Evolutionary conservation across 202 grass and related monocot genomes (phyloP), one percentile per base, ranked within the genome.

Genomic region (Panicum virgatum): DNA sequence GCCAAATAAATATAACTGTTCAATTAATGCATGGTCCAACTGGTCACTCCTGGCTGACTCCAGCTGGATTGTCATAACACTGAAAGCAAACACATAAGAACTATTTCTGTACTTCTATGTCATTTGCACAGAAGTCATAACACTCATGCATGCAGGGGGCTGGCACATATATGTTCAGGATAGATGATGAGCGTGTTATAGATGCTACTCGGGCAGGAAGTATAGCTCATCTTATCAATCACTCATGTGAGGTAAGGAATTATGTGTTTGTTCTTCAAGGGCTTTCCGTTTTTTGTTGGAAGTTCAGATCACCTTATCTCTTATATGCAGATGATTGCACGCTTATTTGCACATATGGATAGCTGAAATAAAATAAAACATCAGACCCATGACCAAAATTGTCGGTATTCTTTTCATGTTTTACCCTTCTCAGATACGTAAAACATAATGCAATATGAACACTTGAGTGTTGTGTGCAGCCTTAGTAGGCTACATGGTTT

Each of bases 111-210:
- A 53, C 13, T 68, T 43, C 9, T 27, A 69, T 74, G 23, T 42
- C 45, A 48, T 29, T 62, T 22, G 25, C 59, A 78, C 38, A 61
- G 37, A 76, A 79, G 36, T 77, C 36, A 19, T 50, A 61, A 68
- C 66, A 86, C 62, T 68, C 34, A 44, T 81, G 18, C 45, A 67
- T 93, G 74, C 80, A 99, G 96, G 96, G 96, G 83, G 96, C 93
- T 78, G 96, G 96, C 61, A 99, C 96, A 76, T 99, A 99, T 62
- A 96, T 99, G 96, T 99, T 99, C 75, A 89, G 93, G 66, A 99
- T 99, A 90, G 93, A 99, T 85, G 96, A 99, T 84, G 93, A 96
- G 80, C 93, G 89, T 67, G 96, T 99, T 78, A 80, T 99, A 79
- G 96, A 99, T 83, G 96, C 96, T 78, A 99, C 96, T 70, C 72